Conservation (phyloP, 768 basidiomycete species). For the Leccinum subtestaceum region DNA sequence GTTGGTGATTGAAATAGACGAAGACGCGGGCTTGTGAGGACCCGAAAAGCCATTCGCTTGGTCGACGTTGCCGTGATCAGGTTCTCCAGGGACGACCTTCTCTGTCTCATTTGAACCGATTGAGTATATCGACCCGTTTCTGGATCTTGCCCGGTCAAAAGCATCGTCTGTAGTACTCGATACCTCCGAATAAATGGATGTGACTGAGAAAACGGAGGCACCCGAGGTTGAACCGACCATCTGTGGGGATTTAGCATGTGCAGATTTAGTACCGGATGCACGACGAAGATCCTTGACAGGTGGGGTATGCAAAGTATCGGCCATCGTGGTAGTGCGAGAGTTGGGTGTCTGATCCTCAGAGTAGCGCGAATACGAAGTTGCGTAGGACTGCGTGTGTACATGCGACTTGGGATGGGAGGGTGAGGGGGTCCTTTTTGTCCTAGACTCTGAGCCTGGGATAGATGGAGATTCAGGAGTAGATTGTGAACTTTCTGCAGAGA, state of each 20-base stretch:
- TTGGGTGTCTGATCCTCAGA: conserved; percentile 14
- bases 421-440: conserved; percentile 17
- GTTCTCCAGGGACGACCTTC: conserved; percentile 10
- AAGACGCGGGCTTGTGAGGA: neutral
- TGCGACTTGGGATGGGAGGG: conserved; percentile 15
- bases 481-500: conserved; percentile 4
- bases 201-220: conserved; percentile 26
- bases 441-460: conserved; percentile 16
- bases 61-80: conserved; percentile 8
- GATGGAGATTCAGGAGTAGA: conserved; percentile 19
- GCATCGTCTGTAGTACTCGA: conserved; percentile 17
- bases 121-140: conserved; percentile 16
- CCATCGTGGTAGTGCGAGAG: conserved; percentile 5
- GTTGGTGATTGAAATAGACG: conserved; percentile 8
- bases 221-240: conserved; percentile 27
- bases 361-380: conserved; percentile 14
- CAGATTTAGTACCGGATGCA: neutral
- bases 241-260: conserved; percentile 20
- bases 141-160: conserved; percentile 5
- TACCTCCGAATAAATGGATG: conserved; percentile 27
- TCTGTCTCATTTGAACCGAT: conserved; percentile 16
- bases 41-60: conserved; percentile 5
- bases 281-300: neutral
- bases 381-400: conserved; percentile 14
- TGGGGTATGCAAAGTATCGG: neutral